phyloP scores from a whole-genome alignment of 1,284 basidiomycete species.

The Austroboletus niveus region DNA sequence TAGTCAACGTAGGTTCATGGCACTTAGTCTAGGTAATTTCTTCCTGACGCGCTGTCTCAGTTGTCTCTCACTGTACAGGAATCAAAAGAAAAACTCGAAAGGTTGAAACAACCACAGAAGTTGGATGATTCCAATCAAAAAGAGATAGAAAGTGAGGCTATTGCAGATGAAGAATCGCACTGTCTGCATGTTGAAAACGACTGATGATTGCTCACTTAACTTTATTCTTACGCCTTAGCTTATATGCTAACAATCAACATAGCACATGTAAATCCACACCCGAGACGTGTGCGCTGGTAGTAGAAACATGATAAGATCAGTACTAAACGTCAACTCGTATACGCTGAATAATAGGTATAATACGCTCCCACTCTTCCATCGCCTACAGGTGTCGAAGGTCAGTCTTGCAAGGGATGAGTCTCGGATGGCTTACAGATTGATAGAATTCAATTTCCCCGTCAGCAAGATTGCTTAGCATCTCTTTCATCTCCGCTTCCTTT shows the following conservation, averaged over 20 bases:
- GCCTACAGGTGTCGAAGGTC: slow-evolving; percentile 42
- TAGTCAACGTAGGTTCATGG: slow-evolving; percentile 66
- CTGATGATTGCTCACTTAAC: not conserved
- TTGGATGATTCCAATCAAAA: slow-evolving; percentile 11
- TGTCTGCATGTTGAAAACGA: not conserved
- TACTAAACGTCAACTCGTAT: slow-evolving; percentile 81
- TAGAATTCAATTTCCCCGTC: slow-evolving; percentile 96
- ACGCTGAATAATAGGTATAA: slow-evolving; percentile 83
- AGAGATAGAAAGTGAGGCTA: slow-evolving; percentile 35
- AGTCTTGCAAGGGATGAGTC: slow-evolving; percentile 1
- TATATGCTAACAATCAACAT: slow-evolving; percentile 3
- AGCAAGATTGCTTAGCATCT: slow-evolving; percentile 83
- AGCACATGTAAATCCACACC: slow-evolving; percentile 10
- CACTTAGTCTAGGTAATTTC: not conserved
- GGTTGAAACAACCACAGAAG: slow-evolving; percentile 18
- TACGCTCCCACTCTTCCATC: slow-evolving; percentile 92
- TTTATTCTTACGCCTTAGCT: slow-evolving; percentile 4
- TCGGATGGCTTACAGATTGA: slow-evolving; percentile 58
- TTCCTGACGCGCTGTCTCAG: slow-evolving; percentile 35
- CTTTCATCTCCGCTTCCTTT: slow-evolving; percentile 95
- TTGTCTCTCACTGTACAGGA: slow-evolving; percentile 77
- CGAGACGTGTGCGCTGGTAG: slow-evolving; percentile 10
- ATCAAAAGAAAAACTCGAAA: slow-evolving; percentile 61
- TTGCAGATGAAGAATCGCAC: slow-evolving; percentile 3
- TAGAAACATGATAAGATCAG: slow-evolving; percentile 18